Evolutionary conservation across 1,284 basidiomycete genomes (phyloP), one percentile per base, ranked within the genome.

Genomic region (Ustanciosporium gigantosporum): DNA sequence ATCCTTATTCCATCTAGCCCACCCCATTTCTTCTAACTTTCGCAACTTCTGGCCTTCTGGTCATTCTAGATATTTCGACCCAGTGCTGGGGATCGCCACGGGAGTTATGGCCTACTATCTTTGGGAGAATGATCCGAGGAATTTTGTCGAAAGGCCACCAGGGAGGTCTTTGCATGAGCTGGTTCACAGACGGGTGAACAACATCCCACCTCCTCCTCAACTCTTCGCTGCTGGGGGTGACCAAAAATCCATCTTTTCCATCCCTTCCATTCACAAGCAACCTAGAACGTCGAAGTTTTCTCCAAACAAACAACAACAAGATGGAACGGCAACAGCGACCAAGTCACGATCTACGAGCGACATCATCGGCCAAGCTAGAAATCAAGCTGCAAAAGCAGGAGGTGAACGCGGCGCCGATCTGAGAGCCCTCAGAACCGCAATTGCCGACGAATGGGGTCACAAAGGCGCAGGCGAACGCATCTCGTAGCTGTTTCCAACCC

Each of bases 81-180:
- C 74, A 0, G 36, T 77, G 27, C 55, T 77, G 14, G 74, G 74
- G 20, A 43, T 74, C 5, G 56, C 48, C 2, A 74, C 73, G 3
- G 74, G 74, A 14, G 50, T 73, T 3, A 62, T 70, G 29, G 74
- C 74, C 31, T 77, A 74, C 48, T 55, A 51, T 11, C 55, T 77
- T 27, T 77, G 70, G 68, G 74, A 77, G 52, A 64, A 64, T 38
- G 74, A 77, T 35, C 39, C 40, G 0, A 53, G 66, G 24, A 77
- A 77, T 41, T 57, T 59, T 1, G 39, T 47, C 20, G 57, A 62
- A 16, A 62, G 68, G n/a, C 70, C 70, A 9, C 22, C 49, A 13
- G 72, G 72, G 0, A 46, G 69, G 3, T 44, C 48, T 16, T 62
- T 77, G 2, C 27, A 43, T 4, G 70, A 74, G 5, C 56, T 76